Evolutionary conservation across 23 red algal genomes (phyloP).

Genomic region (Gracilaria vermiculophylla): DNA sequence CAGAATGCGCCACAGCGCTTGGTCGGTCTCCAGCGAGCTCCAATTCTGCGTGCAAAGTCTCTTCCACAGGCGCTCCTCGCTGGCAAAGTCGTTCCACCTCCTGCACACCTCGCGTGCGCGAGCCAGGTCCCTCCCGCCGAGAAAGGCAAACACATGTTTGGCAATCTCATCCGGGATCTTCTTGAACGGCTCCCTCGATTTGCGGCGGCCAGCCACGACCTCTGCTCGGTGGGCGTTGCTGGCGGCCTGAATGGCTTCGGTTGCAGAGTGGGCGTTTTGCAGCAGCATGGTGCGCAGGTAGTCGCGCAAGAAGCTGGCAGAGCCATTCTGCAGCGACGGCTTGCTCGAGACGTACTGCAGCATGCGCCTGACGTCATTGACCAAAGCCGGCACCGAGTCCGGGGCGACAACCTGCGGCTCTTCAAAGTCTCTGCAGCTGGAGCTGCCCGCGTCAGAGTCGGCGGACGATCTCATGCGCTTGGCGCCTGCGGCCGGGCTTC

Average conservation of each 20-base stretch:
- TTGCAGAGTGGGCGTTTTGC: constrained; percentile 44
- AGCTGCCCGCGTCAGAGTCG: constrained; percentile 38
- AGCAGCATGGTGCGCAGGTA: constrained; percentile 90
- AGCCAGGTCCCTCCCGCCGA: constrained; percentile 78
- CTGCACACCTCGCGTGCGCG: constrained; percentile 78
- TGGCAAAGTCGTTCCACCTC: constrained; percentile 87
- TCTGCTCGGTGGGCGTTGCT: constrained; percentile 21
- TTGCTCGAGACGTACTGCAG: constrained; percentile 86
- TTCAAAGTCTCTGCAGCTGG: constrained; percentile 68
- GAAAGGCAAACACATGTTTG: constrained; percentile 83
- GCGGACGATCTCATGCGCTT: constrained; percentile 62
- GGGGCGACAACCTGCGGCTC: constrained; percentile 59
- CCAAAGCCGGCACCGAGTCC: constrained; percentile 81
- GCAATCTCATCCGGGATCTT: constrained; percentile 85
- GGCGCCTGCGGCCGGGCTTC: background rate
- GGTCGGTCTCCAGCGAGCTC: constrained; percentile 83
- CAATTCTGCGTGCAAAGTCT: constrained; percentile 70
- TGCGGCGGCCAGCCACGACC: constrained; percentile 25
- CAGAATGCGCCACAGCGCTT: constrained; percentile 71
- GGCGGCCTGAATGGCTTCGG: constrained; percentile 40
- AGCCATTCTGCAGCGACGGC: constrained; percentile 78
- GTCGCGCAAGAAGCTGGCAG: constrained; percentile 93
- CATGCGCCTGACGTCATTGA: constrained; percentile 64
- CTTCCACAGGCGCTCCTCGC: constrained; percentile 93
- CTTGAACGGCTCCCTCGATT: constrained; percentile 38